Conservation (phyloP, 2,329 filamentous ascomycete genomes). For the Monilinia polystroma region DNA sequence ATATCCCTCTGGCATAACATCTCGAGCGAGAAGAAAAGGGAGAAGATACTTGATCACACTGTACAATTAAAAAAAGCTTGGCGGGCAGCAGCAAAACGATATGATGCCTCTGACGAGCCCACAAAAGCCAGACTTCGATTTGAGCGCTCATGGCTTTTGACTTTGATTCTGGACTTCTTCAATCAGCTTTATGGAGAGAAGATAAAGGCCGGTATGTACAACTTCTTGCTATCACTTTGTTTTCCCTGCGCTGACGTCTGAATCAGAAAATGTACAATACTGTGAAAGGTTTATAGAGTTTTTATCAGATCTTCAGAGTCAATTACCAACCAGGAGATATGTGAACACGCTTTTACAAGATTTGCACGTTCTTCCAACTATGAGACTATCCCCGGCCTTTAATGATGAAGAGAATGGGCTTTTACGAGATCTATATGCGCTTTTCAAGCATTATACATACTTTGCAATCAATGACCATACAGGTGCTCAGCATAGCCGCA, state of each 20-base stretch:
- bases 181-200: constrained; percentile 64
- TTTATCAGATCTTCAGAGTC: constrained; percentile 84
- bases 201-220: constrained; percentile 47
- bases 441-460: constrained; percentile 83
- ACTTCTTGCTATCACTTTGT: not conserved
- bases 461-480: constrained; percentile 93
- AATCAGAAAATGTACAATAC: constrained; percentile 68
- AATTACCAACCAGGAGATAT: constrained; percentile 89
- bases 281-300: constrained; percentile 94
- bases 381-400: constrained; percentile 76
- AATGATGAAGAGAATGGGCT: constrained; percentile 72
- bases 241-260: constrained; percentile 14
- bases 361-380: constrained; percentile 74
- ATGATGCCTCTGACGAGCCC: constrained; percentile 78
- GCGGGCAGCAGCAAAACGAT: constrained; percentile 82
- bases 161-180: constrained; percentile 79
- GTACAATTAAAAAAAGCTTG: constrained; percentile 83
- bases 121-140: constrained; percentile 80
- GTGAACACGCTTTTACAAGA: constrained; percentile 87
- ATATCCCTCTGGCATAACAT: constrained; percentile 96
- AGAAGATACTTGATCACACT: constrained; percentile 69
- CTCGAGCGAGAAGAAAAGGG: constrained; percentile 71
- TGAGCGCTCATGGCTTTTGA: constrained; percentile 91
- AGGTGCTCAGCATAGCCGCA: constrained; percentile 68
- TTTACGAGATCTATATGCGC: constrained; percentile 73